Conservation (phyloP, 345 rosid genomes). For the Eutrema heterophyllum region DNA sequence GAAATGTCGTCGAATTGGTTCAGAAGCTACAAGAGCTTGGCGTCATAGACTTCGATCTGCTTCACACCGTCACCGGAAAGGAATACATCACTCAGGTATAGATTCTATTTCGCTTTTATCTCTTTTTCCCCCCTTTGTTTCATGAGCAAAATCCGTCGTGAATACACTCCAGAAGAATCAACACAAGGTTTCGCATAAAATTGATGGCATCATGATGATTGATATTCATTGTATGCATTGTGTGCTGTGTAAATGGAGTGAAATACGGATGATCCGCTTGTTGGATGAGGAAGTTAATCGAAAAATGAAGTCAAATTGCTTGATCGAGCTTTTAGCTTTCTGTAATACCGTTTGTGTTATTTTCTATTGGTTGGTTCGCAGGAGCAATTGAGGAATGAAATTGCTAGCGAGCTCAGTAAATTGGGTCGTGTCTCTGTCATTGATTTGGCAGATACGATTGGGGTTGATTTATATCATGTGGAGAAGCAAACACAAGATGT, state of each 20-base stretch:
- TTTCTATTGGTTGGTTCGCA: constrained; percentile 11
- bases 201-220: background rate
- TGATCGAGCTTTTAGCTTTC: constrained; percentile 1
- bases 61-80: constrained; percentile 93
- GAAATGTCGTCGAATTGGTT: constrained; percentile 95
- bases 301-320: constrained; percentile 4
- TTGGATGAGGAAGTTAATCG: constrained; percentile 5
- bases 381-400: constrained; percentile 88
- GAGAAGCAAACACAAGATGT: constrained; percentile 83
- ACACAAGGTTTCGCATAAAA: background rate
- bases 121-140: background rate
- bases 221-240: background rate
- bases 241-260: background rate
- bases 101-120: background rate
- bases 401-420: constrained; percentile 51
- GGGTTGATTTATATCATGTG: constrained; percentile 88
- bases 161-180: background rate
- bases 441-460: constrained; percentile 75
- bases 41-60: constrained; percentile 94
- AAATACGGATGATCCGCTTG: background rate
- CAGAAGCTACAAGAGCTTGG: constrained; percentile 91
- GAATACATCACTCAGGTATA: constrained; percentile 87
- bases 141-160: background rate
- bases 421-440: constrained; percentile 81
- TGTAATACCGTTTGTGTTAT: background rate